Conservation (phyloP, 345 rosid genomes). For the Pistacia vera region DNA sequence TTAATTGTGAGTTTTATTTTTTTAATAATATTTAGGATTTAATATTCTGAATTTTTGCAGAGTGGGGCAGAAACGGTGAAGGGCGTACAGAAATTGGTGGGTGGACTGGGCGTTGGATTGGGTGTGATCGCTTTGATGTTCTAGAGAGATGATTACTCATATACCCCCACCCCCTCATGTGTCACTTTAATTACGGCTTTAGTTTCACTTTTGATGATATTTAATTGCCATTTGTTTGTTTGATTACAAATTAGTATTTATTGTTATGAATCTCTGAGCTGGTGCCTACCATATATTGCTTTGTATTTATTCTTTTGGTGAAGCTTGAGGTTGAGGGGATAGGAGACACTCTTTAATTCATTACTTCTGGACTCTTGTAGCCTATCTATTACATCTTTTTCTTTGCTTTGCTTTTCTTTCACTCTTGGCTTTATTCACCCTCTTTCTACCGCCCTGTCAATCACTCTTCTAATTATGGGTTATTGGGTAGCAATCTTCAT, state of each 20-base stretch:
- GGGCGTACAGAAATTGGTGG: conserved; percentile 39
- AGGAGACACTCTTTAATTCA: neutral
- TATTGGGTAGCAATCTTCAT: too few relatives aligned
- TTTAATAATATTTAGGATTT: neutral
- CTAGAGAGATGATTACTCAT: conserved; percentile 23
- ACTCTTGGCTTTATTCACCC: neutral
- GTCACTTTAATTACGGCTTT: too few relatives aligned
- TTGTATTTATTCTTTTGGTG: conserved; percentile 20
- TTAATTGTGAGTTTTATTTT: neutral
- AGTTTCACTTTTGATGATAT: neutral
- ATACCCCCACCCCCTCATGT: too few relatives aligned
- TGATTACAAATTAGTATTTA: neutral
- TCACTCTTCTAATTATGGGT: too few relatives aligned
- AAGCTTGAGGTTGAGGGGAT: neutral
- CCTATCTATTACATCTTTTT: neutral
- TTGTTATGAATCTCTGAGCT: neutral
- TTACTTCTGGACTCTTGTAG: neutral
- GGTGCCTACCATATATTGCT: conserved; percentile 11
- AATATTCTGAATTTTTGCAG: conserved; percentile 39
- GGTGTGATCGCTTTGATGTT: conserved; percentile 45
- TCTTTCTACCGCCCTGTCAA: neutral
- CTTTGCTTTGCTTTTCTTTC: neutral
- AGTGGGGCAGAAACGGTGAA: conserved; percentile 52
- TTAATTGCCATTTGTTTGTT: conserved; percentile 26
- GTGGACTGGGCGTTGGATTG: conserved; percentile 58